Evolutionary conservation across 2,329 filamentous ascomycete species (phyloP).

Genomic region (Talaromyces sp.): DNA sequence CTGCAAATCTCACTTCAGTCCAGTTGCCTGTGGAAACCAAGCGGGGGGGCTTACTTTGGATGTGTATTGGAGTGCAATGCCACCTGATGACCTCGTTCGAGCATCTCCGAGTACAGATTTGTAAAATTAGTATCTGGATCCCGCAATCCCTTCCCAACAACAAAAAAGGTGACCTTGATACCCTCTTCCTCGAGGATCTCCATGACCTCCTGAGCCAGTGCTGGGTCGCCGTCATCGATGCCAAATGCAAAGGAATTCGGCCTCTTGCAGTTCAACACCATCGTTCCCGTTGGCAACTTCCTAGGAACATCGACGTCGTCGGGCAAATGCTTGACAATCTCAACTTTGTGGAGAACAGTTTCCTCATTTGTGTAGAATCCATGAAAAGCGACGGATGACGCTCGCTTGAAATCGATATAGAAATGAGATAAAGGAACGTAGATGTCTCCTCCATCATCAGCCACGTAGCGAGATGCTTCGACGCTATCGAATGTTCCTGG

Average conservation of each 20-base stretch:
- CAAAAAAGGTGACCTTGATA: slow-evolving; percentile 69
- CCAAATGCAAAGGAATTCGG: slow-evolving; percentile 69
- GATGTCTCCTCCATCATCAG: slow-evolving; percentile 47
- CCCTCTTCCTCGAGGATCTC: slow-evolving; percentile 57
- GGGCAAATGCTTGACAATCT: slow-evolving; percentile 58
- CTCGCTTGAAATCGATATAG: slow-evolving; percentile 55
- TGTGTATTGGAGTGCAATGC: slow-evolving; percentile 67
- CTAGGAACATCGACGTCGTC: slow-evolving; percentile 50
- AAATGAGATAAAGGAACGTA: slow-evolving; percentile 67
- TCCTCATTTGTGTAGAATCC: slow-evolving; percentile 57
- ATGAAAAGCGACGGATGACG: slow-evolving; percentile 59
- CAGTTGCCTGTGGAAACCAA: neutral
- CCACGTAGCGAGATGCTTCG: slow-evolving; percentile 59
- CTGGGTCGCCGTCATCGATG: slow-evolving; percentile 65
- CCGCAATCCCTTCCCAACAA: slow-evolving; percentile 60
- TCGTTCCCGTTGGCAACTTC: slow-evolving; percentile 59
- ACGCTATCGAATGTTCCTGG: slow-evolving; percentile 66
- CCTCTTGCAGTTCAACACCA: slow-evolving; percentile 62
- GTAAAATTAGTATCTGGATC: slow-evolving; percentile 60
- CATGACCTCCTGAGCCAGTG: slow-evolving; percentile 58
- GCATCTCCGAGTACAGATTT: slow-evolving; percentile 62
- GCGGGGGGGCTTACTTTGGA: slow-evolving; percentile 47
- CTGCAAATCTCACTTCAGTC: slow-evolving; percentile 21
- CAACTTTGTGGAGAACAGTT: slow-evolving; percentile 55
- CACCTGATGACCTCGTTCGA: slow-evolving; percentile 61